These are phyloP conservation scores for Amoebophrya sp. DNA, from an alignment of 169 alveolate genomes.

Conservation along the genomic window DNA sequence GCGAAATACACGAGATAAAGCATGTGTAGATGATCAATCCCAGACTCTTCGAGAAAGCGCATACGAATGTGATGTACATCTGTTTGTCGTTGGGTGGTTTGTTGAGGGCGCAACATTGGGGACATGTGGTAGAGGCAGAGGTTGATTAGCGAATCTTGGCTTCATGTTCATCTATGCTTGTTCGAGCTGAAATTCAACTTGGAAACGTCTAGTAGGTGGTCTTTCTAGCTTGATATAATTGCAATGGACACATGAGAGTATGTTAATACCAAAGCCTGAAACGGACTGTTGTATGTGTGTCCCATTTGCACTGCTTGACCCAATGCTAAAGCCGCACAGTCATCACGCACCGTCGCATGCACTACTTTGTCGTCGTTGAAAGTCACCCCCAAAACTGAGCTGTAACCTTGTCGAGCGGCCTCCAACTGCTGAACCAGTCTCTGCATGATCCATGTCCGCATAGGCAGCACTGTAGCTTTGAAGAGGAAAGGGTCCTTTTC, in stretches of 20 bases:
- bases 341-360: background rate
- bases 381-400: slow-evolving; percentile 8
- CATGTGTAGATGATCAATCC: slow-evolving; percentile 21
- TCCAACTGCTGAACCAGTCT: background rate
- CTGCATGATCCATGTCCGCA: background rate
- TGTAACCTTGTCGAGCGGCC: slow-evolving; percentile 20
- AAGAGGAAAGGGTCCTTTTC: slow-evolving; percentile 7
- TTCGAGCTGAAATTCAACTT: too few species aligned
- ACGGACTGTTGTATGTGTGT: background rate
- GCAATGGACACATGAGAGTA: too few species aligned
- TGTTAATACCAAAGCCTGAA: background rate
- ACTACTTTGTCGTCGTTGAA: background rate
- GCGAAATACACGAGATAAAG: background rate
- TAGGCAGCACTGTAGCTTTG: background rate
- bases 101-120: background rate
- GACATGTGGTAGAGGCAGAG: too few species aligned
- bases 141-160: too few species aligned
- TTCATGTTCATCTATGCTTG: too few species aligned
- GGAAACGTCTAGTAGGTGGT: too few species aligned
- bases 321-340: background rate
- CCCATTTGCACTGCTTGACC: background rate
- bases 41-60: slow-evolving; percentile 13
- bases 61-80: slow-evolving; percentile 5
- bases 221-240: too few species aligned
- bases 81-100: background rate